Base-by-base conservation (phyloP, 2,329 filamentous ascomycete genomes). In the Thelonectria discophora region DNA sequence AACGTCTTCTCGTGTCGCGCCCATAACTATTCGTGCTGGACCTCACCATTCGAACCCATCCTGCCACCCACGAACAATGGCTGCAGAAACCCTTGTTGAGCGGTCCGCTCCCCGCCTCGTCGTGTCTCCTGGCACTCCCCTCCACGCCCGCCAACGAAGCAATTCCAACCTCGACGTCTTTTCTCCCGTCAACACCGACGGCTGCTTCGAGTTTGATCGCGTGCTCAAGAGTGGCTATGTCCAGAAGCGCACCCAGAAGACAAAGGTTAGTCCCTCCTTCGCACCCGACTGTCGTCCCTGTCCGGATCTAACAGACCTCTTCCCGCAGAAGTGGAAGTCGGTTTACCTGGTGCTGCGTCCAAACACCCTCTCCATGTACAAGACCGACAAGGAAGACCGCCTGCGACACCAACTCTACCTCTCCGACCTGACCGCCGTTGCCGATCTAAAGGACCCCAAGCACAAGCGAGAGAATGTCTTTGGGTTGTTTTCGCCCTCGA, bases 141-240 rank as follows among this genome's bases (percentile, higher is more conserved):
- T 64, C 48, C 54, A 66, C 24, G 30, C 68, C 18, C 65, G 69
- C 45, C 65, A 71, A 27, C 67, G 68, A 18, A 76, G 68, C 57
- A 72, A 74, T 47, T 69, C 72, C 21, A 71, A 75, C 24, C 74
- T 90, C 45, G 88, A 91, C 66, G 83, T 88, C 15, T 88, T 93
- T 73, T 95, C 92, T 30, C 92, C 93, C 5, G 93, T 98, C 66
- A 97, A 94, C 74, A 90, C 97, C 77, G 94, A 97, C 77, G 95
- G 95, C 65, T 95, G 93, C 77, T 99, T 97, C 76, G 94, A 95
- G 73, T 97, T 96, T 73, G 95, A 99, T 77, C 90, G 93, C 52
- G 92, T 98, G 57, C 86, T 98, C 76, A 98, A 97, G 80, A 88
- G 90, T 59, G 94, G 94, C 61, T 90, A 90, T 68, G 88, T 97